Evolutionary conservation across 2,329 filamentous ascomycete genomes (phyloP), one percentile per base, ranked within the genome.

Genomic region (Aspergillus pseudoglaucus): DNA sequence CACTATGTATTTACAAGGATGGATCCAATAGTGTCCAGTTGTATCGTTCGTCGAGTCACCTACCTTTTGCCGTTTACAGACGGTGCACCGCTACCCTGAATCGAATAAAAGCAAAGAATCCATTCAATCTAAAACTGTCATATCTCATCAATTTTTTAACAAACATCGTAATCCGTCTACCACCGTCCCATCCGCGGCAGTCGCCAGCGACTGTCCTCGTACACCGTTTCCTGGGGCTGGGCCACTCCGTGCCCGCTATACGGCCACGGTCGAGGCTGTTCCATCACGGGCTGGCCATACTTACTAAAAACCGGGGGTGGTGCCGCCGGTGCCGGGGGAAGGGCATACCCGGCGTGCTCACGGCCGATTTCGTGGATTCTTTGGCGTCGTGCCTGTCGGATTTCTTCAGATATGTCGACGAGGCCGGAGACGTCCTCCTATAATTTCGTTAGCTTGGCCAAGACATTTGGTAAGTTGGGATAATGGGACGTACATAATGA

Each of bases 391-490:
- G 78, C 79, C 48, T 80, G 80, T 32, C 88, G 86, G 61, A 96
- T 93, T 17, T 87, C 80, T 52, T 95, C 87, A 1, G 89, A 88
- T 3, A 94, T 67, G 53, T 93, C 81, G 22, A 95, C 88, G 3
- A 97, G 80, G 53, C 85, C 83, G 39, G 89, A 79, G 42, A 97
- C 88, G 56, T 96, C 89, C 63, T 94, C 88, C 89, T 95, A 27
- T 12, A 37, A 3, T 7, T 35, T 18, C 23, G 32, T 45, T 20
- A 17, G 15, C 30, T 30, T 17, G 30, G 23, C 17, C 22, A 22
- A 22, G 22, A 22, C 22, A 5, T 22, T 46, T 30, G 14, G 4
- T 30, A 22, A 22, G 3, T 12, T 27, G 30, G 23, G 42, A 20
- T 32, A 23, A 6, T 40, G 14, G 39, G 38, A 82, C 89, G 79